Conservation (phyloP, 2,329 filamentous ascomycete species). For the Epichloe scottii region DNA sequence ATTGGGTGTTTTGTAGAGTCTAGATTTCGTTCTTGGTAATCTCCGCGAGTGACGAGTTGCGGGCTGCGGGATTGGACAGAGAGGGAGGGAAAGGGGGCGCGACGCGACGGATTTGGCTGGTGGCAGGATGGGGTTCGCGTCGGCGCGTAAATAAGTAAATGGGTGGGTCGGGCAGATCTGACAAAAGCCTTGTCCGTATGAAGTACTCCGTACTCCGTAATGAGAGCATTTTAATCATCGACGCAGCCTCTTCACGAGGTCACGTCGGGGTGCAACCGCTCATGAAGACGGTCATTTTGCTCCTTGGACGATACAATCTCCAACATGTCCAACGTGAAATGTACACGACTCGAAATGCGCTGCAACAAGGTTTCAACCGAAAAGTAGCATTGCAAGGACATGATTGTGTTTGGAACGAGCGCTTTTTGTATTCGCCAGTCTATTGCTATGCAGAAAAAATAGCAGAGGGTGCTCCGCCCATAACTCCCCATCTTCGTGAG, state of each 20-base stretch:
- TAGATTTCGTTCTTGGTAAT: too few species aligned
- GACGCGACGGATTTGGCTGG: neutral
- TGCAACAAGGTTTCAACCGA: neutral
- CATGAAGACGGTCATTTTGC: too few species aligned
- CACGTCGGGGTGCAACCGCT: too few species aligned
- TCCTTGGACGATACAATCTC: too few species aligned
- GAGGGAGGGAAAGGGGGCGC: neutral
- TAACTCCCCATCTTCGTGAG: too few species aligned
- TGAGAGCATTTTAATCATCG: too few species aligned
- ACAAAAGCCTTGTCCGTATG: too few species aligned
- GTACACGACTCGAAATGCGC: too few species aligned
- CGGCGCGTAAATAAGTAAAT: neutral
- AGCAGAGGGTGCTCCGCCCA: neutral
- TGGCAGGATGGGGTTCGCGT: neutral
- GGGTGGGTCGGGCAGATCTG: neutral
- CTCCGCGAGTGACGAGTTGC: neutral
- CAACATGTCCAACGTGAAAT: too few species aligned
- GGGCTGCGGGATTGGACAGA: neutral
- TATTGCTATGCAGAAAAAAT: constrained; percentile 4
- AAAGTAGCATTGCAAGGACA: neutral
- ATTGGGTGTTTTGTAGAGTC: neutral
- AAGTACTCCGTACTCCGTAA: too few species aligned
- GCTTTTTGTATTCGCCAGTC: constrained; percentile 4
- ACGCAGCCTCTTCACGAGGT: too few species aligned
- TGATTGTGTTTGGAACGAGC: neutral